These are phyloP conservation scores for Strobilomyces echinocephalus DNA, from an alignment of 768 basidiomycete species.

Conservation along the genomic window DNA sequence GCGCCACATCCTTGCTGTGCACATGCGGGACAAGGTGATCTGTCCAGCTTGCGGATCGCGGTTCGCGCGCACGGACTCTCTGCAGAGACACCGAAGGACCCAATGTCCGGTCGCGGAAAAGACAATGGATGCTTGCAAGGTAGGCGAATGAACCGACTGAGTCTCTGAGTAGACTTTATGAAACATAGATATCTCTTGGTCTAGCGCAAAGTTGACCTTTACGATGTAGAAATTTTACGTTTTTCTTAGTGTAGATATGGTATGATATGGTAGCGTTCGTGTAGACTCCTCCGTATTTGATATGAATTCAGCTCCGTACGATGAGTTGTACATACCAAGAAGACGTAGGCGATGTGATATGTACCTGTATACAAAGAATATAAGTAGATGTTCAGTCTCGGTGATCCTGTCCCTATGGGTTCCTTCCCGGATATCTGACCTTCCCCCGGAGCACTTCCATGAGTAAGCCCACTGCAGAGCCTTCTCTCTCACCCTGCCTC, in stretches of 20 bases:
- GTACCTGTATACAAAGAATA: not conserved
- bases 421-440: constrained; percentile 21
- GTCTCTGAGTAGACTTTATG: not conserved
- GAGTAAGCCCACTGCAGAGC: constrained; percentile 28
- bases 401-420: not conserved
- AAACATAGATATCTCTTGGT: not conserved
- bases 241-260: not conserved
- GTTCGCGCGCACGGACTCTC: constrained; percentile 25
- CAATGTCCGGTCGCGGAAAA: constrained; percentile 6
- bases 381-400: not conserved
- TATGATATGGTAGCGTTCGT: not conserved
- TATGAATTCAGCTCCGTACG: not conserved
- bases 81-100: constrained; percentile 20
- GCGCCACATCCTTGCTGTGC: constrained; percentile 24
- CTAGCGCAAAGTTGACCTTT: not conserved
- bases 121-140: not conserved
- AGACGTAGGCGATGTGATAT: not conserved
- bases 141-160: not conserved
- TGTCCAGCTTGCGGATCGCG: constrained; percentile 15
- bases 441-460: constrained; percentile 30
- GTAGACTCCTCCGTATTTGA: not conserved
- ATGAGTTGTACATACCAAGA: constrained; percentile 4
- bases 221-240: not conserved
- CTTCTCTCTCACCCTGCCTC: constrained; percentile 19
- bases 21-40: constrained; percentile 16